Conservation (phyloP, 1,284 basidiomycete species). For the Trichosporon coremiiforme region DNA sequence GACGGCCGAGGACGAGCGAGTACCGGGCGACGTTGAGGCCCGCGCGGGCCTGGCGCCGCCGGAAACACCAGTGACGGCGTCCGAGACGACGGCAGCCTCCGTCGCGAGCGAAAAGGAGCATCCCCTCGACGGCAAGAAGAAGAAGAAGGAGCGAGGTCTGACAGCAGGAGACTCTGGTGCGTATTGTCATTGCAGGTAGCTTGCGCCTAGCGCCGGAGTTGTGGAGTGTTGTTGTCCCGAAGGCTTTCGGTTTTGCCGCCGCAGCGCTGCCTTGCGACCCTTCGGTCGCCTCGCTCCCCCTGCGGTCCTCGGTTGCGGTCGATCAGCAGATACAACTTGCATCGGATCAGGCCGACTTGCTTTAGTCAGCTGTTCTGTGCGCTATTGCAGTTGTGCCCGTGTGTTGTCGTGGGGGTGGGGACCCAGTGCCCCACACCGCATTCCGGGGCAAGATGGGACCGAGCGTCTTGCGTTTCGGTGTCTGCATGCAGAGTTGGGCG, state of each 20-base stretch:
- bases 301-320: no score
- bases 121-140: slow-evolving; percentile 5
- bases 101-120: background rate
- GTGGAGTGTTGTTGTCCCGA: background rate
- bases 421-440: background rate
- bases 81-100: background rate
- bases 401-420: no score
- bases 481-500: background rate
- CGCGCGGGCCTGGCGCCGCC: background rate
- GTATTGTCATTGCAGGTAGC: background rate
- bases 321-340: background rate
- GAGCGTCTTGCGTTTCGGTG: background rate
- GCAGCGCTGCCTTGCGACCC: no score
- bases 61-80: background rate
- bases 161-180: slow-evolving; percentile 32
- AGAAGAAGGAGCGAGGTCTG: slow-evolving; percentile 27
- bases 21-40: background rate
- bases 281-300: no score
- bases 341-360: background rate
- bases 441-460: background rate
- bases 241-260: background rate
- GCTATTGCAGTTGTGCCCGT: background rate
- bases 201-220: no score
- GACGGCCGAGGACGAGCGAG: background rate
- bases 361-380: background rate